Conservation (phyloP, 108 stramenopile genomes). For the Cyclotella choctawhatcheeana region DNA sequence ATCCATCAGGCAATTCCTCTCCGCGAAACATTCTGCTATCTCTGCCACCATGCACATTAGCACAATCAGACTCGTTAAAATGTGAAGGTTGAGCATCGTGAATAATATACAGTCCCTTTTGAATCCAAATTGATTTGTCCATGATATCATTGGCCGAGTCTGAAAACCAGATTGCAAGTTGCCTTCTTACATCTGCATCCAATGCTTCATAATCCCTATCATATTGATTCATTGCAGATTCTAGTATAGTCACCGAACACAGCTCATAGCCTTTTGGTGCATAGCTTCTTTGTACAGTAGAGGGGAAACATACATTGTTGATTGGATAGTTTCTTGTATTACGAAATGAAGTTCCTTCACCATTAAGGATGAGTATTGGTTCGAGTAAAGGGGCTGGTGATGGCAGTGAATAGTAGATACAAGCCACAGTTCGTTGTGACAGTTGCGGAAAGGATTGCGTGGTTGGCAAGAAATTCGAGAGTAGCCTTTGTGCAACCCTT, state of each 20-base stretch:
- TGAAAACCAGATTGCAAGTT: conserved; percentile 74
- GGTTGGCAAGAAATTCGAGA: conserved; percentile 54
- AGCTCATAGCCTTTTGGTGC: conserved; percentile 74
- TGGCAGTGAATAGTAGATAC: conserved; percentile 78
- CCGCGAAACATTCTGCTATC: conserved; percentile 56
- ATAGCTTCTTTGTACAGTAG: conserved; percentile 70
- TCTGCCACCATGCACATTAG: conserved; percentile 74
- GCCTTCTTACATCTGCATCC: conserved; percentile 63
- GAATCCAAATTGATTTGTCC: conserved; percentile 61
- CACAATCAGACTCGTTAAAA: conserved; percentile 25
- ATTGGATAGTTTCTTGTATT: conserved; percentile 60
- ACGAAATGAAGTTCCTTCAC: conserved; percentile 45
- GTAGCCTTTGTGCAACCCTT: conserved; percentile 52
- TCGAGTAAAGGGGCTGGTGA: conserved; percentile 74
- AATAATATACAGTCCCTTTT: conserved; percentile 66
- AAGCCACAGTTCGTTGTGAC: conserved; percentile 76
- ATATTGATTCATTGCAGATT: conserved; percentile 62
- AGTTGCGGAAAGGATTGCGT: conserved; percentile 44
- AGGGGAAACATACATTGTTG: conserved; percentile 90
- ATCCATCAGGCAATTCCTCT: conserved; percentile 57
- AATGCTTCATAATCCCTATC: conserved; percentile 55
- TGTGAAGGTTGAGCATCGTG: conserved; percentile 83
- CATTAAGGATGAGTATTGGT: conserved; percentile 84
- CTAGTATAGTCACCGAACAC: conserved; percentile 77
- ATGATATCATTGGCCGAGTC: conserved; percentile 53